Percentiles rank a stretch among this genome's conserved stretches.
Evolutionary conservation across 331 rosid genomes (phyloP).

Genomic region (Ulmus americana): DNA sequence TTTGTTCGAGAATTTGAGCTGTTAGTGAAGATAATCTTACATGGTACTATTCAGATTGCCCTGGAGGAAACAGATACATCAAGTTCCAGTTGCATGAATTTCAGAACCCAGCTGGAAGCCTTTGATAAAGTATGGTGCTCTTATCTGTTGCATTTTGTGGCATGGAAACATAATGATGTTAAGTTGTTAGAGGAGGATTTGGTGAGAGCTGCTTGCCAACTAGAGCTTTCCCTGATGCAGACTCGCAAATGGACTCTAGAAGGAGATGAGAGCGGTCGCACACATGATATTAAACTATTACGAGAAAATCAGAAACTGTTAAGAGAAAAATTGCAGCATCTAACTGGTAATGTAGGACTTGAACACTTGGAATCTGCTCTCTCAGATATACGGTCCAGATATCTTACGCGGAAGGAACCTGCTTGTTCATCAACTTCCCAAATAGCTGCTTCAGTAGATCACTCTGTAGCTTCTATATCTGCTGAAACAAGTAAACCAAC

Average conservation of each 20-base stretch:
- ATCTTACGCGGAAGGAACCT: slow-evolving; percentile 37
- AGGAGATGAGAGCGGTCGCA: slow-evolving; percentile 46
- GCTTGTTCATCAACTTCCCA: slow-evolving; percentile 38
- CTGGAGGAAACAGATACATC: slow-evolving; percentile 48
- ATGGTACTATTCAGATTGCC: slow-evolving; percentile 51
- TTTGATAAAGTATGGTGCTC: slow-evolving; percentile 95
- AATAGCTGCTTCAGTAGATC: slow-evolving; percentile 23
- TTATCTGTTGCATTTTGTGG: slow-evolving; percentile 75
- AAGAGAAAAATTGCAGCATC: slow-evolving; percentile 72
- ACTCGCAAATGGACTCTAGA: slow-evolving; percentile 62
- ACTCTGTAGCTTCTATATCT: slow-evolving; percentile 30
- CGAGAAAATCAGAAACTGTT: slow-evolving; percentile 64
- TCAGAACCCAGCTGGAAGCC: slow-evolving; percentile 75
- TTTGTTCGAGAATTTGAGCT: slow-evolving; percentile 67
- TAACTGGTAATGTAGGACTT: slow-evolving; percentile 82
- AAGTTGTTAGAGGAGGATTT: slow-evolving; percentile 70
- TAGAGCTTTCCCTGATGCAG: slow-evolving; percentile 84
- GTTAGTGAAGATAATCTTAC: slow-evolving; percentile 49
- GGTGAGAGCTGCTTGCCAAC: slow-evolving; percentile 86
- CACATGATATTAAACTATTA: slow-evolving; percentile 75
- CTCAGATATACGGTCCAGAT: slow-evolving; percentile 62
- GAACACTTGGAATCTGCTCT: slow-evolving; percentile 74
- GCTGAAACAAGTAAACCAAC: slow-evolving; percentile 31
- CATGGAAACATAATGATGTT: slow-evolving; percentile 91
- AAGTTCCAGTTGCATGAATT: slow-evolving; percentile 40